Conservation (phyloP, 2,329 filamentous ascomycete species). For the Talaromyces sp. region DNA sequence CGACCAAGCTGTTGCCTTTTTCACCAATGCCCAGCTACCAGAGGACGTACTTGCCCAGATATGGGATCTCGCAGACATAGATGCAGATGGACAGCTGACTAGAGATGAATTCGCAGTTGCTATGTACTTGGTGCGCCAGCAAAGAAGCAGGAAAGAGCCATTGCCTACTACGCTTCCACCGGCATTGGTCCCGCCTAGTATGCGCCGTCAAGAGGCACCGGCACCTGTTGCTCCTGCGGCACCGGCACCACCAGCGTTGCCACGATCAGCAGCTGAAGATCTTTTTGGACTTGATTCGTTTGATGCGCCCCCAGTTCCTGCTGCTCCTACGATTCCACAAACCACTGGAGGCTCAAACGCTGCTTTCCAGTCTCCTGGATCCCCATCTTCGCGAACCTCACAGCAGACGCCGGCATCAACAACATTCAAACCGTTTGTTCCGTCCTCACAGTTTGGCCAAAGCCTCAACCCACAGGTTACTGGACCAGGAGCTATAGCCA, state of each 20-base stretch:
- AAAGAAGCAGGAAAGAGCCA: constrained; percentile 66
- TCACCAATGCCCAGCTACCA: constrained; percentile 83
- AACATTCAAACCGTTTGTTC: constrained; percentile 83
- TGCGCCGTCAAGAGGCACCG: constrained; percentile 55
- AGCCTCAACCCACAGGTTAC: constrained; percentile 72
- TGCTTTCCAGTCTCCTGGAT: constrained; percentile 52
- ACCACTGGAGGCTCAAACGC: constrained; percentile 66
- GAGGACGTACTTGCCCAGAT: constrained; percentile 90
- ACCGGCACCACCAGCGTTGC: constrained; percentile 36
- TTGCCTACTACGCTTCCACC: constrained; percentile 73
- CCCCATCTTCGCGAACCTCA: constrained; percentile 33
- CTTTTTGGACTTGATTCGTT: constrained; percentile 85
- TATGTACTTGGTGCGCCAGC: constrained; percentile 93
- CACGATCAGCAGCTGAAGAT: constrained; percentile 85
- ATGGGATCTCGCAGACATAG: constrained; percentile 95
- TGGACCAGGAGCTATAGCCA: constrained; percentile 48
- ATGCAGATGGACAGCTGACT: constrained; percentile 77
- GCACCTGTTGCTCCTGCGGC: constrained; percentile 36
- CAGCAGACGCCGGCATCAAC: constrained; percentile 29
- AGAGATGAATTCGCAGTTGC: constrained; percentile 93
- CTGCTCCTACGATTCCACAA: constrained; percentile 58
- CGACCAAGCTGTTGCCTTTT: constrained; percentile 89
- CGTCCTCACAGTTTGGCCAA: constrained; percentile 87
- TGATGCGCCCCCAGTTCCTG: constrained; percentile 44
- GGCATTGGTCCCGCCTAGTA: constrained; percentile 77